These are phyloP conservation scores for Plasmodium knowlesi DNA, from an alignment of 169 alveolate species.

Conservation along the genomic window DNA sequence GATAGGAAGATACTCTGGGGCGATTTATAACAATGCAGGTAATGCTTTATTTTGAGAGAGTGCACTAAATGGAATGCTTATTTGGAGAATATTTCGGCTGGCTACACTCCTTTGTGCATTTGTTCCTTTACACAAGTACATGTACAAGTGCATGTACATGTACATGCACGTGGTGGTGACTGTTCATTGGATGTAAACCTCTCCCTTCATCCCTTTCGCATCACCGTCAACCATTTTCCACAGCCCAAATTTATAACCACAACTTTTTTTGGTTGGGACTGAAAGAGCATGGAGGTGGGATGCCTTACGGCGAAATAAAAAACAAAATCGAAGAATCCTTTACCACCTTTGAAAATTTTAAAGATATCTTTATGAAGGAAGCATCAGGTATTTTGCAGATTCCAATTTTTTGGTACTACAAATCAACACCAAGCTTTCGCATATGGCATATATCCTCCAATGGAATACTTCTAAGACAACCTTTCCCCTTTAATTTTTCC, in stretches of 20 bases:
- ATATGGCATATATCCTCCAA: background rate
- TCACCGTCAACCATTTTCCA: background rate
- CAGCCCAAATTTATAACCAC: conserved; percentile 81
- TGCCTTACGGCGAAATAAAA: conserved; percentile 87
- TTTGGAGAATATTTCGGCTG: background rate
- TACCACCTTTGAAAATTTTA: conserved; percentile 88
- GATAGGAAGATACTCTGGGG: conserved; percentile 22
- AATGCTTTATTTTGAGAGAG: background rate
- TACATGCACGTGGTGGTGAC: background rate
- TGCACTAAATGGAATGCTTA: background rate
- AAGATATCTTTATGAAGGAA: conserved; percentile 82
- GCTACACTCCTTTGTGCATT: background rate
- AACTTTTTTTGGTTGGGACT: conserved; percentile 85
- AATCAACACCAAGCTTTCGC: background rate
- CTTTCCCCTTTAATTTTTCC: background rate
- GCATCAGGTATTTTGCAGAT: conserved; percentile 25
- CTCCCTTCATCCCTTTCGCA: background rate
- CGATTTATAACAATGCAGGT: conserved; percentile 72
- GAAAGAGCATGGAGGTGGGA: conserved; percentile 92
- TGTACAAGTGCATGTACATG: background rate
- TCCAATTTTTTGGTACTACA: background rate
- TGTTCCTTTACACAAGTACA: background rate
- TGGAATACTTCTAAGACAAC: background rate
- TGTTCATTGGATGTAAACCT: background rate
- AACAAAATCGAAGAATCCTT: conserved; percentile 87